Evolutionary conservation across 306 rosid genomes (phyloP).

Genomic region (Quercus aquifolioides): DNA sequence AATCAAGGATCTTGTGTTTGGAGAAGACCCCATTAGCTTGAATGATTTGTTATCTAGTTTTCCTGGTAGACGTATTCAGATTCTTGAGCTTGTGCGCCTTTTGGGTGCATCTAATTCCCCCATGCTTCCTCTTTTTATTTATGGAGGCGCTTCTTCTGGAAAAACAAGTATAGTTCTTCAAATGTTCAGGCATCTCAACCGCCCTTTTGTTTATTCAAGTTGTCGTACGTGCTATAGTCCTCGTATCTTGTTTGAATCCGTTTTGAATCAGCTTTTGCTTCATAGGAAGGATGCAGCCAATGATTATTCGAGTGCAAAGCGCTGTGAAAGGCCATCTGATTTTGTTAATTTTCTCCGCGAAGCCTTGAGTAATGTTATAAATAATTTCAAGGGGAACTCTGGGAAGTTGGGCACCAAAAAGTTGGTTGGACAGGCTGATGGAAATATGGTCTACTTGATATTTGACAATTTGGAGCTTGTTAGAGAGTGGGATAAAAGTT

Average conservation of each 20-base stretch:
- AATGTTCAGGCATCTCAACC: constrained; percentile 66
- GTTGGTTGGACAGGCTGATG: constrained; percentile 33
- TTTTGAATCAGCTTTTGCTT: constrained; percentile 69
- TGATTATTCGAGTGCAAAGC: constrained; percentile 64
- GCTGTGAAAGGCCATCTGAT: constrained; percentile 82
- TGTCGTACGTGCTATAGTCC: constrained; percentile 77
- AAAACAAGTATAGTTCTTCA: constrained; percentile 74
- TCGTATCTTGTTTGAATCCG: constrained; percentile 73
- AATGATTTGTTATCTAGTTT: constrained; percentile 59
- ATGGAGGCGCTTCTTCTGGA: constrained; percentile 78
- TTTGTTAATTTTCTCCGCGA: constrained; percentile 71
- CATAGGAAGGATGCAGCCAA: constrained; percentile 64
- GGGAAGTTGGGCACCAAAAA: constrained; percentile 40
- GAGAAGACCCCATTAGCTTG: constrained; percentile 61
- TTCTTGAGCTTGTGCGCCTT: constrained; percentile 55
- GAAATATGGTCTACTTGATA: constrained; percentile 80
- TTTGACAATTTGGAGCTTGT: constrained; percentile 80
- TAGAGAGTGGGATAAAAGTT: constrained; percentile 87
- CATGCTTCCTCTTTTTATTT: constrained; percentile 70
- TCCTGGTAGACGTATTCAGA: constrained; percentile 65
- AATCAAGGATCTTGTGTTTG: constrained; percentile 60
- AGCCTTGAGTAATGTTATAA: constrained; percentile 57
- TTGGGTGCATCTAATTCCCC: constrained; percentile 81
- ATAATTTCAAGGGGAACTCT: constrained; percentile 40
- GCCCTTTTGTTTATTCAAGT: constrained; percentile 83